Base-by-base conservation (phyloP, 805 yeast species). In the Pichia heedii region DNA sequence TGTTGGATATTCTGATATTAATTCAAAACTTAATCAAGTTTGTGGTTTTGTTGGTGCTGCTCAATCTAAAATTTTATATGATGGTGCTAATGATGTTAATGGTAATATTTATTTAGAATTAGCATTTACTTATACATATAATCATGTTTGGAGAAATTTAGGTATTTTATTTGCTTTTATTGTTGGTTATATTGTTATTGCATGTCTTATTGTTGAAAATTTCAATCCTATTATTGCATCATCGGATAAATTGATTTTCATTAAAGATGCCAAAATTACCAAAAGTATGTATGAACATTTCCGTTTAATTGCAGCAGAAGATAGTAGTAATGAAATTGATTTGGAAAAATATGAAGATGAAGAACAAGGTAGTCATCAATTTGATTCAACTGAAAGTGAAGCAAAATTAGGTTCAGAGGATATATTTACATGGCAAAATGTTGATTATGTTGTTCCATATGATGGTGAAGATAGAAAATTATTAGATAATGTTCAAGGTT, bases 91-190 rank as follows among this genome's bases (percentile, higher is more conserved):
- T 16, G 56, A 58, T 45, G 83, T 79, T 40, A 56, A 57, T 45
- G 86, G 86, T 57, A 74, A 71, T 43, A 57, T 56, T 22, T 79
- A 76, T 51, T 45, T 79, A 21, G 50, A 50, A 5, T 54, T 53
- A 8, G 58, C 77, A 11, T 85, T 61, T 61, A 58, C 61, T 36
- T 85, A 79, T 65, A 59, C 55, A 22, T 76, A 71, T 54, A 51
- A 61, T 20, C 84, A 86, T 60, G 71, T 74, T 41, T 86, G 95
- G 95, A 77, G 94, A 66, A 82, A 86, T 58, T 71, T 80, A 46
- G 95, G 79, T 49, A 69, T 74, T 44, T 43, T 67, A 38, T 39
- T 71, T 51, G 73, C 61, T 10, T 72, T 66, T 52, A 56, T 66
- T 36, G 35, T 69, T 12, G 68, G 71, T 49, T 69, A 69, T 56